These are phyloP conservation scores for Ascochyta pisi DNA, from an alignment of 2,329 filamentous ascomycete species.

Conservation along the genomic window DNA sequence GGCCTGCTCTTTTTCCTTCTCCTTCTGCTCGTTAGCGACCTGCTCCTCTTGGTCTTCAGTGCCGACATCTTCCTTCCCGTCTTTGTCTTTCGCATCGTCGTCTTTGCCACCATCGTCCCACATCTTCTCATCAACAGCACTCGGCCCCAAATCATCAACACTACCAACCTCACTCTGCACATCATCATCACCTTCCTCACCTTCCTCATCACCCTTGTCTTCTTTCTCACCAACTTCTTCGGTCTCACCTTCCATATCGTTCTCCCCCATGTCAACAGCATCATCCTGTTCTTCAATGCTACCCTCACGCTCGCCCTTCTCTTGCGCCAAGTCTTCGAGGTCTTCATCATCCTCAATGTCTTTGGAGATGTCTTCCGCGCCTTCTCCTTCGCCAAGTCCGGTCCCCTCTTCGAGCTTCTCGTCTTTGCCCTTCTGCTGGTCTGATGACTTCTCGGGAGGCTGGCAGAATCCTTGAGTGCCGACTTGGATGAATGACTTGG, in stretches of 20 bases:
- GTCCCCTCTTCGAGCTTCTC: constrained; percentile 90
- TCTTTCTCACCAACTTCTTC: constrained; percentile 64
- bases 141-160: constrained; percentile 88
- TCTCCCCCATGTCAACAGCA: constrained; percentile 89
- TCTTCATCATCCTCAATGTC: constrained; percentile 95
- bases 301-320: constrained; percentile 64
- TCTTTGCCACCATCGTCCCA: constrained; percentile 89
- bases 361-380: constrained; percentile 96
- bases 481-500: constrained; percentile 79
- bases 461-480: constrained; percentile 89
- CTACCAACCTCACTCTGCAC: constrained; percentile 90
- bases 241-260: constrained; percentile 88
- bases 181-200: constrained; percentile 59
- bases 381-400: constrained; percentile 92
- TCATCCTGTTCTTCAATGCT: constrained; percentile 83
- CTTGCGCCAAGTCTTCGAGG: constrained; percentile 84
- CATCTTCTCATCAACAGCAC: constrained; percentile 96
- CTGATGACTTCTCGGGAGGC: constrained; percentile 75
- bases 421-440: constrained; percentile 71
- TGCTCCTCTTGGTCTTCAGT: constrained; percentile 58
- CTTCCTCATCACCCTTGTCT: constrained; percentile 64
- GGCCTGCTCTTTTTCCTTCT: constrained; percentile 58
- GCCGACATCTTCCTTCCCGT: constrained; percentile 65
- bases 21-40: constrained; percentile 56
- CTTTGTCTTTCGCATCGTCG: constrained; percentile 81